Percentiles rank a stretch among this genome's conserved stretches.
phyloP scores from a whole-genome alignment of 2,329 filamentous ascomycete genomes.

The Clarireedia sp. region DNA sequence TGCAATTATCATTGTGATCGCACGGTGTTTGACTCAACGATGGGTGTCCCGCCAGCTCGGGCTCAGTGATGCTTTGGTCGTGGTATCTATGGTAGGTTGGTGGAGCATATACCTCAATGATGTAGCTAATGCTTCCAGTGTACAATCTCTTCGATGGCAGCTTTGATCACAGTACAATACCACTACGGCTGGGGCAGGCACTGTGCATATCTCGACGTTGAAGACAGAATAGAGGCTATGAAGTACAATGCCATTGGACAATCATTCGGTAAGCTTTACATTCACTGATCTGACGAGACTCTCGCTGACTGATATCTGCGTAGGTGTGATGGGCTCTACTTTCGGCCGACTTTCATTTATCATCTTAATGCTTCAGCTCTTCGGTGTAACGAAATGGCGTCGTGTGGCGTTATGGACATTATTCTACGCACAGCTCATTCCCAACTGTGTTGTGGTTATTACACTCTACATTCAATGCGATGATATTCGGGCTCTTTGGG shows the following conservation, averaged over 20 bases:
- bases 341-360: constrained; percentile 14
- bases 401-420: constrained; percentile 9
- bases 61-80: constrained; percentile 13
- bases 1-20: constrained; percentile 10
- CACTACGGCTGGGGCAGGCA: constrained; percentile 17
- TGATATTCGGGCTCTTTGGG: constrained; percentile 13
- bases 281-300: no score
- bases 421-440: constrained; percentile 9
- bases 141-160: constrained; percentile 3
- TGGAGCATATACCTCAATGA: no score
- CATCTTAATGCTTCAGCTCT: constrained; percentile 15
- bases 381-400: constrained; percentile 9
- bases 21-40: constrained; percentile 13
- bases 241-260: constrained; percentile 15
- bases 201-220: constrained; percentile 11
- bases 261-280: constrained; percentile 9
- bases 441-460: constrained; percentile 10
- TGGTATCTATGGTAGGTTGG: constrained; percentile 9
- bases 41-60: constrained; percentile 9
- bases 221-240: constrained; percentile 8
- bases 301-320: not conserved
- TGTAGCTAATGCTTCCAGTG: not conserved
- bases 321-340: constrained; percentile 16
- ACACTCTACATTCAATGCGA: constrained; percentile 14
- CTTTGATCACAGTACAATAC: constrained; percentile 9